Evolutionary conservation across 2,329 filamentous ascomycete genomes (phyloP), one percentile per base, ranked within the genome.

Genomic region (Paecilomyces dactylethromorphus): DNA sequence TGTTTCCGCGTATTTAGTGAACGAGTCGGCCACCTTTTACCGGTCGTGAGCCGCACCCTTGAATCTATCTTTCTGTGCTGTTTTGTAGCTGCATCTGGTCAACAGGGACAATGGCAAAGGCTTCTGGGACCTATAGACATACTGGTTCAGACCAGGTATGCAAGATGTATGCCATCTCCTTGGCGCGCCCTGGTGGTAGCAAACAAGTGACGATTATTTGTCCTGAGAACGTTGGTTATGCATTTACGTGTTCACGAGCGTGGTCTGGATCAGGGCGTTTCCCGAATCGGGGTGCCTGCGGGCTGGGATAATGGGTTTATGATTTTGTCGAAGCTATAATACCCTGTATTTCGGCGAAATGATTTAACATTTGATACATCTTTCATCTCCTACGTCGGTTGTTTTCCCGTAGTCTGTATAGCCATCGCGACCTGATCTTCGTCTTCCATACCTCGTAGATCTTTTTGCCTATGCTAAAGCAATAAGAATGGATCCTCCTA

Each of bases 1-100:
- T 62, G 72, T 79, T 8, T 78, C 76, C 31, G 66, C 70, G 1
- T 70, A 74, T 52, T 64, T 76, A 52, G 68, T 73, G 26, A 71
- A 71, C 56, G 73, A 78, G 57, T 73, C 74, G 31, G 69, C 74
- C 56, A 75, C 74, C 12, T 76, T 75, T 58, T 79, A 79, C 59
- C 75, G 71, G 58, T 69, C 70, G 33, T 74, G 57, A 66, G 6
- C 15, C 50, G 6, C 7, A 18, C 18, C 4, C 6, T 18, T 21
- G n/a, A 18, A 18, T 18, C 15, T 45, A 45, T 45, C 26, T 2
- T 29, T 29, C 26, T 29, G 26, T 29, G 2, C 4, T 29, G 2
- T 45, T 18, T 45, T 21, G 10, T 45, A 8, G 15, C 32, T 3
- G 32, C 32, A 10, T 33, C 39, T 45, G 5, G 6, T 18, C n/a